Conservation (phyloP, 306 rosid species). For the Neltuma alba region DNA sequence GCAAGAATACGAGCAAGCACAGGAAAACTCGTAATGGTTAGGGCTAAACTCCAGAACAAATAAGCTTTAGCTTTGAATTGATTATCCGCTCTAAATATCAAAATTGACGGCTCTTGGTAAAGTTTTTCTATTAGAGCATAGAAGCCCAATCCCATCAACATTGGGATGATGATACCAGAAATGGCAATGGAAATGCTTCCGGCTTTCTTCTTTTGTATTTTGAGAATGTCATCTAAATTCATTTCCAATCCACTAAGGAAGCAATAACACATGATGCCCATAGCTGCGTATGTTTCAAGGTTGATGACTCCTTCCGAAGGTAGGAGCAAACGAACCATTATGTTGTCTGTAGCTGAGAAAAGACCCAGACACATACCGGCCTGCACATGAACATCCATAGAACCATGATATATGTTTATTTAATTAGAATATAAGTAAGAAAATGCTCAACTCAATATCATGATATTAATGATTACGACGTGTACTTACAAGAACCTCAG, state of each 20-base stretch:
- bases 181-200: slow-evolving; percentile 40
- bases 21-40: slow-evolving; percentile 47
- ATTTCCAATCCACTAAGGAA: slow-evolving; percentile 53
- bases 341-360: neutral
- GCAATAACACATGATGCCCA: slow-evolving; percentile 39
- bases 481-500: too few relatives aligned
- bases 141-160: slow-evolving; percentile 32
- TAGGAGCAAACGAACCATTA: fast-evolving
- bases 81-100: neutral
- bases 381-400: neutral
- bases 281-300: slow-evolving; percentile 3
- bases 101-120: neutral
- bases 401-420: too few relatives aligned
- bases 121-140: neutral
- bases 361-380: neutral
- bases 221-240: slow-evolving; percentile 36
- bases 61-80: neutral
- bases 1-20: slow-evolving; percentile 45
- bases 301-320: neutral
- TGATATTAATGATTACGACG: too few relatives aligned
- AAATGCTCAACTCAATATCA: neutral
- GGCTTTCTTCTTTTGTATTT: slow-evolving; percentile 37
- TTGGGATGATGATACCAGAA: slow-evolving; percentile 39
- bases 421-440: neutral
- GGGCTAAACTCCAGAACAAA: slow-evolving; percentile 40